Base-by-base conservation (phyloP, 768 basidiomycete genomes). In the Leccinellum albellum region DNA sequence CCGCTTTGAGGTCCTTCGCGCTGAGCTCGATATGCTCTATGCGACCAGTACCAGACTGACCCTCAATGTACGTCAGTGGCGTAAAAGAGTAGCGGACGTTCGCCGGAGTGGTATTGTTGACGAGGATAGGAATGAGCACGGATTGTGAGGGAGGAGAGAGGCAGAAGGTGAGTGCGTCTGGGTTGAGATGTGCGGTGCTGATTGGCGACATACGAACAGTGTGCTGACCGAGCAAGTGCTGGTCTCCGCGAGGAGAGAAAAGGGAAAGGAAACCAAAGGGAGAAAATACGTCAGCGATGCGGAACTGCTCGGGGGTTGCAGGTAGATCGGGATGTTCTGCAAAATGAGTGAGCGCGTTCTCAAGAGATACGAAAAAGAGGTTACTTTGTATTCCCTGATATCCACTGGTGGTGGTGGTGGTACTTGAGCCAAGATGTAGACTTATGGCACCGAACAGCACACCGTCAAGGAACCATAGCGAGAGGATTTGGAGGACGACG, bases 181-280 rank as follows among this genome's bases (percentile, higher is more conserved):
- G 92, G 64, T 96, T 95, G 45, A 98, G 77, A 21, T 88, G 86
- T 4, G 94, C 95, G 3, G 94, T 97, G 69, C 94, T 92, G 64
- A 92, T 93, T 10, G 94, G 94, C 0, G 93, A 91, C 82, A 95
- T 87, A 61, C 89, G 85, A 51, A 98, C 88, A 0, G 92, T 94
- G 67, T 95, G 92, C 70, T 94, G 88, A 32, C 95, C 95, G 31
- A 86, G 80, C 8, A 91, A 74, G 66, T 91, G 86, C 4, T 75
- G 69, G 60, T 89, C 86, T 40, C 75, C 77, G 1, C 72, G 66
- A 28, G 50, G 21, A 17, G 64, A 66, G 21, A 79, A 70, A 9
- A 76, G 63, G 4, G 79, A 70, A 13, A 87, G 57, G 12, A 84
- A 64, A 17, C 82, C 82, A 42, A 87, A 79, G 26, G 79, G 73